Percentiles rank a stretch among this genome's conserved stretches.
Evolutionary conservation across 371 early-diverging fungal species (phyloP).

Genomic region (Mortierella sp.): DNA sequence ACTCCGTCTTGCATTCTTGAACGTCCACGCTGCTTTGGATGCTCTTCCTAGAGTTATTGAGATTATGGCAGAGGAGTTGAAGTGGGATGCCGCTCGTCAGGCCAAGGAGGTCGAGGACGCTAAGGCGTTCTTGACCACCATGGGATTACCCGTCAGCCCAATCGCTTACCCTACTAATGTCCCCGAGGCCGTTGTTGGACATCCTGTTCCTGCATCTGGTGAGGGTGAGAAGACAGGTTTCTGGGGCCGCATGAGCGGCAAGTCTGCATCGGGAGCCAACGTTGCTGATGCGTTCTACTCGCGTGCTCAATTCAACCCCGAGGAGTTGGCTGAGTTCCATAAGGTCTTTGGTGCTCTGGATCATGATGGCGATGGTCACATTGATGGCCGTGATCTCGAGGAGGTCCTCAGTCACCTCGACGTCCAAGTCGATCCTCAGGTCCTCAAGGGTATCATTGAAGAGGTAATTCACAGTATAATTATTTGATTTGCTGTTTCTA

Average conservation of each 20-base stretch:
- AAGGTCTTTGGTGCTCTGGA: constrained; percentile 76
- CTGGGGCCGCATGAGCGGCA: constrained; percentile 35
- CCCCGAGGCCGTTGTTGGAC: constrained; percentile 32
- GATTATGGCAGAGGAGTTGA: constrained; percentile 93
- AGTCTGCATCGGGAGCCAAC: constrained; percentile 31
- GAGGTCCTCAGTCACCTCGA: constrained; percentile 61
- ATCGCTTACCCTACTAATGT: constrained; percentile 53
- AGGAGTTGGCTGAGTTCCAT: constrained; percentile 77
- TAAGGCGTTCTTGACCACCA: constrained; percentile 84
- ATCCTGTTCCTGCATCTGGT: background rate
- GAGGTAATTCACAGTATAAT: constrained; percentile 28
- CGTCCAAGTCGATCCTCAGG: constrained; percentile 48
- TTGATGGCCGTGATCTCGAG: constrained; percentile 62
- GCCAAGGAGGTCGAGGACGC: constrained; percentile 79
- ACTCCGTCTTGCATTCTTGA: constrained; percentile 95
- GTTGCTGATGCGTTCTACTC: constrained; percentile 66
- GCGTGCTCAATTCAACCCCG: constrained; percentile 79
- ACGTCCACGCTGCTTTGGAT: constrained; percentile 93
- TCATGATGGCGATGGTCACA: constrained; percentile 73
- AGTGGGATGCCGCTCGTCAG: constrained; percentile 82
- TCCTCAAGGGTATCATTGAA: constrained; percentile 57
- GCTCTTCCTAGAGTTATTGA: constrained; percentile 91
- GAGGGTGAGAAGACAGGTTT: constrained; percentile 34
- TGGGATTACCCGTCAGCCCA: constrained; percentile 83
- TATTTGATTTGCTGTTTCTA: background rate